These are phyloP conservation scores for Lodderomyces jiufengensis DNA, from an alignment of 1,139 yeast genomes.

Conservation along the genomic window DNA sequence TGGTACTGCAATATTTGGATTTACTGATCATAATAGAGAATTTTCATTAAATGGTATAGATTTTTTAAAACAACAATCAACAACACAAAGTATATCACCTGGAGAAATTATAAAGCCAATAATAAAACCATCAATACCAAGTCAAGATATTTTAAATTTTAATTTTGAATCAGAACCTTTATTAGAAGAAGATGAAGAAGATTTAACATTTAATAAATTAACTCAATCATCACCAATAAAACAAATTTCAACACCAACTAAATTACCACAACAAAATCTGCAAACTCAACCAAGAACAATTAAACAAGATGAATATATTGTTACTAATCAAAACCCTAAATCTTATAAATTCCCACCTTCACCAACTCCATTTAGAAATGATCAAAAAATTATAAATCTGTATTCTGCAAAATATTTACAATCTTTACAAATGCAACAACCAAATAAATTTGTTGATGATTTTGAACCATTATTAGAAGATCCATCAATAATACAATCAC, in stretches of 20 bases:
- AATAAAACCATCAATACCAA: constrained; percentile 5
- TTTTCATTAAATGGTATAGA: constrained; percentile 41
- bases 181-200: constrained; percentile 16
- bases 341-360: constrained; percentile 51
- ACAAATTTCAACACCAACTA: constrained; percentile 10
- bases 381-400: constrained; percentile 23
- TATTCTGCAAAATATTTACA: constrained; percentile 46
- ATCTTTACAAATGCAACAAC: constrained; percentile 20
- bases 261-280: constrained; percentile 7
- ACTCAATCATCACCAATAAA: constrained; percentile 13
- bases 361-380: constrained; percentile 24
- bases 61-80: too few species aligned
- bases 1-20: constrained; percentile 67
- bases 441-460: constrained; percentile 36
- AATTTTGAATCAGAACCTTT: constrained; percentile 14
- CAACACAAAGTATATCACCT: neutral
- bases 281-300: constrained; percentile 10
- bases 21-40: constrained; percentile 50
- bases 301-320: constrained; percentile 32
- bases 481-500: constrained; percentile 5
- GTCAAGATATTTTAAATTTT: constrained; percentile 15
- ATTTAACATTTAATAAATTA: constrained; percentile 1
- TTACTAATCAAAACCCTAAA: constrained; percentile 38
- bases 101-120: too few species aligned
- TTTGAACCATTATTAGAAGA: constrained; percentile 33